Evolutionary conservation across 2,329 filamentous ascomycete genomes (phyloP), one percentile per base, ranked within the genome.

Genomic region (Ophiocordyceps australis): DNA sequence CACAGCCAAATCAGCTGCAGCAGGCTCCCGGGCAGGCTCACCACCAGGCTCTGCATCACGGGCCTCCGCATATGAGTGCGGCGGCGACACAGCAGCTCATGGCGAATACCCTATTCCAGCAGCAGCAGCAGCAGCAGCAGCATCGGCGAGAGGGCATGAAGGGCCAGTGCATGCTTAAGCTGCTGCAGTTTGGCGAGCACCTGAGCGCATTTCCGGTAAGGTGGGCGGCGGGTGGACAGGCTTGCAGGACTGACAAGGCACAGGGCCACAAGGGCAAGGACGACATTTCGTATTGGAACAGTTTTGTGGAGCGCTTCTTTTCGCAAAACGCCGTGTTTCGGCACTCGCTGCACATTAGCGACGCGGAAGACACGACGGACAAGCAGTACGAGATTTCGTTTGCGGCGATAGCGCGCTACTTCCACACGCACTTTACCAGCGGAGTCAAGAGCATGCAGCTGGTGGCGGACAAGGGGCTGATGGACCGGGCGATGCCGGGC

Each of bases 341-440:
- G 22, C 71, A 86, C 38, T 66, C 72, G 4, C 57, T 91, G 11
- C 64, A 63, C 34, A 54, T 64, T 23, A 55, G 65, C 13, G 59
- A 65, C 9, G 54, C 54, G 30, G 67, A 73, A 23, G 62, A 70
- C 23, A 53, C 54, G 19, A 59, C 57, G 12, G 65, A 75, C 28
- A 94, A 91, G 54, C 71, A 77, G 40, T 94, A 85, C 40, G 85
- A 94, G 45, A 82, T 95, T 25, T 68, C 75, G 3, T 80, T 70
- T 30, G 69, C 83, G 4, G 79, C 79, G 1, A 60, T 98, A 23
- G 71, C 86, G 18, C 73, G 86, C 40, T 95, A 89, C 49, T 94
- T 93, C 46, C 72, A 78, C 39, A 85, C 81, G 0, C 77, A 92
- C 40, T 94, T 89, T 45, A 74, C 76, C 30, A 86, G 81, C 32